Conservation (phyloP, 176 grass and related monocot genomes). For the maize (Zea mays) region DNA sequence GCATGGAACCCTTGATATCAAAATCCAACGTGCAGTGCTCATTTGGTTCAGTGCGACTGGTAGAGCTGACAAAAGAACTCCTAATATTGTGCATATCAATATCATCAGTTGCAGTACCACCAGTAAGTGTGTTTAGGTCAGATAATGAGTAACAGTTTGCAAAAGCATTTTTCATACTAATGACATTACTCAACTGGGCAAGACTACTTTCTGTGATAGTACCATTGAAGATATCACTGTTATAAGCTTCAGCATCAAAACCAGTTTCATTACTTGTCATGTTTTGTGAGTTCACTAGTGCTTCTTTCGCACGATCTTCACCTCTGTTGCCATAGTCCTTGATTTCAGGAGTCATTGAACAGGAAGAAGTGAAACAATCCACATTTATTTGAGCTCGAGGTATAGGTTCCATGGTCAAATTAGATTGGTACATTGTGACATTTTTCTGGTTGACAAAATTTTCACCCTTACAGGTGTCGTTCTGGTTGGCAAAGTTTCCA, state of each 20-base stretch:
- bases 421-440: constrained; percentile 45
- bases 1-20: constrained; percentile 70
- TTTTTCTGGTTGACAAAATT: constrained; percentile 41
- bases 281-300: constrained; percentile 32
- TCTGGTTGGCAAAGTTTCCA: constrained; percentile 45
- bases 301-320: constrained; percentile 45
- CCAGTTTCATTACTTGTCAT: constrained; percentile 47
- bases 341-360: constrained; percentile 48
- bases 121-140: constrained; percentile 55
- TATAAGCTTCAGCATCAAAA: constrained; percentile 54
- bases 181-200: constrained; percentile 59
- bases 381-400: constrained; percentile 51
- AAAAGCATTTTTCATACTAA: constrained; percentile 58
- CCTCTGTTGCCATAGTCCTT: constrained; percentile 44
- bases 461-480: constrained; percentile 29
- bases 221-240: constrained; percentile 55
- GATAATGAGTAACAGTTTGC: constrained; percentile 55
- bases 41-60: constrained; percentile 47
- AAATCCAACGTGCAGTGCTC: constrained; percentile 70
- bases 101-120: constrained; percentile 49
- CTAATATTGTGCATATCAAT: constrained; percentile 50
- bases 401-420: constrained; percentile 42
- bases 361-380: constrained; percentile 51
- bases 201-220: constrained; percentile 56
- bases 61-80: constrained; percentile 62